Evolutionary conservation across 768 basidiomycete genomes (phyloP), one percentile per base, ranked within the genome.

Genomic region (Suillus americanus): DNA sequence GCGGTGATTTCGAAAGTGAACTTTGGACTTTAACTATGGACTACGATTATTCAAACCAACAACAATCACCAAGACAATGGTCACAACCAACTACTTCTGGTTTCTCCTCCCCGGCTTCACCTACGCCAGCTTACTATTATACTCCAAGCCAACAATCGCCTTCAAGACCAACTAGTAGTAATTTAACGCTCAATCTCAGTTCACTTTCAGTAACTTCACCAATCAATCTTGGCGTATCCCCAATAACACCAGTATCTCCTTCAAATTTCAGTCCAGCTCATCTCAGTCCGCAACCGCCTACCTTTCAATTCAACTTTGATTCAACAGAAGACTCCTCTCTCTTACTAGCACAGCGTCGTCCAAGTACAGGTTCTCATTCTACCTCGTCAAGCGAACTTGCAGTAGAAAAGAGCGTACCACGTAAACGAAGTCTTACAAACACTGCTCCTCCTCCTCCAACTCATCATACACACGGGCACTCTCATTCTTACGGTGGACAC

Each of bases 151-250:
- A 70, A 33, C 37, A 62, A 40, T 60, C 57, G 18, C 63, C 59
- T 45, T 68, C 71, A 0, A 68, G 66, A 45, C 73, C 70, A 45
- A 74, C 71, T 28, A 69, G 79, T n/a, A 75, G 82, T 41, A 72
- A 79, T 1, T 80, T 91, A 51, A 85, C 87, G 37, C 84, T 92
- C 72, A 92, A 91, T 72, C 80, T 92, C 63, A 86, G 86, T 30
- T 81, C 84, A 1, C 82, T 92, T 61, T 79, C 85, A 59, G 89
- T 92, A 62, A 76, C 88, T 48, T 89, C 88, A 25, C 89, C 89
- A 10, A 81, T 86, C 9, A 85, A 85, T 65, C 80, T 87, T 55
- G 75, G 77, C 23, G 75, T 83, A 56, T 82, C 83, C 14, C 84
- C 84, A 1, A 83, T 85, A 41, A 88, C 89, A 0, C 89, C 88